These are phyloP conservation scores for Berkeleyomyces rouxiae DNA, from an alignment of 2,329 filamentous ascomycete genomes.

Conservation along the genomic window DNA sequence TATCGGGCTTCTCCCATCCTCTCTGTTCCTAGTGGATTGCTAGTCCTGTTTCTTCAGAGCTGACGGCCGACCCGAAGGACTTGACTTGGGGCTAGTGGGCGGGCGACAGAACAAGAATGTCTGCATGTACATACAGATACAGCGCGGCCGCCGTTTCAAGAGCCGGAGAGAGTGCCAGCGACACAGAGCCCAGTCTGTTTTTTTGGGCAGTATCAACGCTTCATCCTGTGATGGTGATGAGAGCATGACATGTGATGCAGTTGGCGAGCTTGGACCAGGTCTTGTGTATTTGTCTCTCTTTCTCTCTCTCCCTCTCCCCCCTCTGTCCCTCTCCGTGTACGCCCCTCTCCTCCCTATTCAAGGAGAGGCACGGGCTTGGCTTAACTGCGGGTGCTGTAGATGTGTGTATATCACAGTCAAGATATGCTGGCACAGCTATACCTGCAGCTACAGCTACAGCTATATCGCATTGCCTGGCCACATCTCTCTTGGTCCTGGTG, in stretches of 20 bases:
- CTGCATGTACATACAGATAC: too few relatives aligned
- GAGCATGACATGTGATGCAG: neutral
- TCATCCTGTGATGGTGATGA: neutral
- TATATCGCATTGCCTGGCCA: neutral
- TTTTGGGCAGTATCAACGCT: neutral
- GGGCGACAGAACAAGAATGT: neutral
- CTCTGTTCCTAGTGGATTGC: neutral
- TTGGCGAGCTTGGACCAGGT: neutral
- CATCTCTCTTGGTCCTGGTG: neutral
- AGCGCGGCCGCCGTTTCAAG: neutral
- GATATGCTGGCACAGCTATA: too few relatives aligned
- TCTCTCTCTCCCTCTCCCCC: neutral
- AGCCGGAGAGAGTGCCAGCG: neutral
- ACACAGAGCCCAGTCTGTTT: neutral
- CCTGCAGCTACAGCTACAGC: too few relatives aligned
- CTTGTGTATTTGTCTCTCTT: neutral
- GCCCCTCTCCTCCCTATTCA: neutral
- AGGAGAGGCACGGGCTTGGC: neutral
- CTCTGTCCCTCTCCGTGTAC: neutral
- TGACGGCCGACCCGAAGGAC: neutral
- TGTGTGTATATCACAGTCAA: neutral
- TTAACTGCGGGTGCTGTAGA: neutral
- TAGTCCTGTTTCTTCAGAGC: neutral
- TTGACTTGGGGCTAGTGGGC: neutral
- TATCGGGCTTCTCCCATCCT: neutral